Percentiles rank a stretch among this genome's conserved stretches.
These are phyloP conservation scores for Ceratocystis ficicola DNA, from an alignment of 2,329 filamentous ascomycete genomes.

Conservation along the genomic window DNA sequence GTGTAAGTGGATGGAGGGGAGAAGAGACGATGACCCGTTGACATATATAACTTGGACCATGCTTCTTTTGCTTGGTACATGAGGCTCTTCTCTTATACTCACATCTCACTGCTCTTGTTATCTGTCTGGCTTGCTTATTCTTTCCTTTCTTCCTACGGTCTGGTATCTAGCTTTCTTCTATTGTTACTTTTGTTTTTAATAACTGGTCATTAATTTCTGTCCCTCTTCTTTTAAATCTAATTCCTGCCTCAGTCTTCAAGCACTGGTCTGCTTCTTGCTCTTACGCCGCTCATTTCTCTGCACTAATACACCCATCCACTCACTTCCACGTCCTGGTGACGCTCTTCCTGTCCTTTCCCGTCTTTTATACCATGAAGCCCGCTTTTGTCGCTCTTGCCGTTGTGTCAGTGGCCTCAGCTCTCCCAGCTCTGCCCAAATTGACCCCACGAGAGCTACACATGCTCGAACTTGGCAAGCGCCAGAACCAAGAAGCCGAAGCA, in stretches of 20 bases:
- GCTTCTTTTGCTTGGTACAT: background rate
- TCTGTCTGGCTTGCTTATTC: constrained; percentile 15
- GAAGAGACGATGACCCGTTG: too few relatives aligned
- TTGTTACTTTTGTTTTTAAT: constrained; percentile 24
- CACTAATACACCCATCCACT: constrained; percentile 23
- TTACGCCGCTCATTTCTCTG: constrained; percentile 26
- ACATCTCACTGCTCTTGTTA: constrained; percentile 3
- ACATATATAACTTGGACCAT: too few relatives aligned
- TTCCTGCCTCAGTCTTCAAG: constrained; percentile 31
- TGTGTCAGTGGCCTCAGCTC: constrained; percentile 36
- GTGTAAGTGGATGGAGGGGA: too few relatives aligned
- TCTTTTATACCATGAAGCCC: constrained; percentile 33
- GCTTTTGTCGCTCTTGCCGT: constrained; percentile 34
- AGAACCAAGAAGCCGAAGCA: constrained; percentile 38
- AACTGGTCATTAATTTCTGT: constrained; percentile 26
- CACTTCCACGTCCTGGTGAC: constrained; percentile 27
- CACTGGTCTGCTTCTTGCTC: constrained; percentile 40
- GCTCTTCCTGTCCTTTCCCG: constrained; percentile 1
- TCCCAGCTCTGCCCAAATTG: constrained; percentile 37
- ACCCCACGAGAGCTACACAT: constrained; percentile 36
- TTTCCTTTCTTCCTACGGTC: constrained; percentile 22
- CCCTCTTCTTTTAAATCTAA: constrained; percentile 21
- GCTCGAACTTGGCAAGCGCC: constrained; percentile 38
- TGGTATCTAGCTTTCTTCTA: constrained; percentile 24
- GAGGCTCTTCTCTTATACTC: background rate